phyloP scores from a whole-genome alignment of 2,329 filamentous ascomycete genomes.

The Calcarisporium arbuscula region DNA sequence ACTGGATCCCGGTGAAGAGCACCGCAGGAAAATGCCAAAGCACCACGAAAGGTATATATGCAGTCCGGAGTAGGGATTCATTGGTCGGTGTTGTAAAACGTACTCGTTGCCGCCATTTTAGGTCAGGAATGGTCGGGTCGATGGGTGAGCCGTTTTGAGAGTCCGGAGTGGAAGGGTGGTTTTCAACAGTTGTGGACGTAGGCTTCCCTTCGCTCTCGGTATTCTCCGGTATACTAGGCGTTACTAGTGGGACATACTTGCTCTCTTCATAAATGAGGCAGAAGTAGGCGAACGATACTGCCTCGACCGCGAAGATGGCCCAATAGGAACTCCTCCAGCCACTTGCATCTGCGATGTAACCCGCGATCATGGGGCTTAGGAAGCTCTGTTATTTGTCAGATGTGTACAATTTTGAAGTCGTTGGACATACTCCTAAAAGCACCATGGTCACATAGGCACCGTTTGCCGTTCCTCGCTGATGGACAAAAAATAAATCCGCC shows the following conservation, averaged over 20 bases:
- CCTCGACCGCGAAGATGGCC: constrained; percentile 12
- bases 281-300: constrained; percentile 9
- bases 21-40: constrained; percentile 31
- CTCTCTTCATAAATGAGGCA: constrained; percentile 18
- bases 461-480: constrained; percentile 24
- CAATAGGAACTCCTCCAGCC: constrained; percentile 21
- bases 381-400: no score
- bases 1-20: constrained; percentile 31
- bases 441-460: constrained; percentile 24
- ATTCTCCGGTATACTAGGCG: no score
- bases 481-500: constrained; percentile 28
- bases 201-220: constrained; percentile 2
- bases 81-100: constrained; percentile 13
- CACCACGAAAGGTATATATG: constrained; percentile 13
- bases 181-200: background rate
- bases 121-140: no score
- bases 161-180: background rate
- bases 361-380: constrained; percentile 24
- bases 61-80: constrained; percentile 11
- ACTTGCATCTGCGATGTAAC: constrained; percentile 13
- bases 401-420: no score
- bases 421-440: constrained; percentile 22
- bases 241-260: constrained; percentile 19
- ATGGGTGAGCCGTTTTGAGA: no score
- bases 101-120: constrained; percentile 13